A percentile compares a stretch with the other conserved stretches of the same genome.
Conservation (phyloP, 495 filamentous ascomycete species). For the Evernia prunastri region DNA sequence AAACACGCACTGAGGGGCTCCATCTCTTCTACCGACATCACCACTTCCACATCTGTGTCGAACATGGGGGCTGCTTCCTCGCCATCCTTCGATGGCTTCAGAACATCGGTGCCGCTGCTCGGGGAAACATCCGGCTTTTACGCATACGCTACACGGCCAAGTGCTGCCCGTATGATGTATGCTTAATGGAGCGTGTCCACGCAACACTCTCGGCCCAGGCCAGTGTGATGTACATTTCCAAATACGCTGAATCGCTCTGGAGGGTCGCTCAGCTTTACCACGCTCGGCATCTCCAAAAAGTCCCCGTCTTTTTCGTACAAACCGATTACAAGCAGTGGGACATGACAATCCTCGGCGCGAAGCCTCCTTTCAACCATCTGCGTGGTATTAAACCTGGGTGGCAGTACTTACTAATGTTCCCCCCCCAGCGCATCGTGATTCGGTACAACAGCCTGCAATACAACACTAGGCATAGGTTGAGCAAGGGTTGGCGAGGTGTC, state of each 20-base stretch:
- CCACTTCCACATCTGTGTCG: not conserved
- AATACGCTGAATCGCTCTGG: not conserved
- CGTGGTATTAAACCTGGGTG: no score
- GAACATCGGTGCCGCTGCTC: not conserved
- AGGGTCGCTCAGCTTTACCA: not conserved
- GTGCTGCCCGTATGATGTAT: not conserved
- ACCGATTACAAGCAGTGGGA: no score
- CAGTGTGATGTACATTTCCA: not conserved
- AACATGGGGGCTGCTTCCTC: not conserved
- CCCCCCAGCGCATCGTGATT: no score
- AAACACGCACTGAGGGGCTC: not conserved
- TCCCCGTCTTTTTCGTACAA: not conserved
- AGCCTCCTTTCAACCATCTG: no score
- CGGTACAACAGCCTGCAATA: no score
- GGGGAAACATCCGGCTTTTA: not conserved
- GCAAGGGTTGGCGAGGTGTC: no score
- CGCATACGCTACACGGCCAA: not conserved
- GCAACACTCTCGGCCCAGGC: not conserved
- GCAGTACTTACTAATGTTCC: no score
- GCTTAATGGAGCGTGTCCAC: not conserved
- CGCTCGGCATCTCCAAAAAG: not conserved
- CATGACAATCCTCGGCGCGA: no score
- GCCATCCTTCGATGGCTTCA: not conserved
- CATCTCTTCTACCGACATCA: not conserved
- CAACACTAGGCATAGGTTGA: no score